Base-by-base conservation (phyloP, 768 basidiomycete species). In the Tricholoma matsutake region DNA sequence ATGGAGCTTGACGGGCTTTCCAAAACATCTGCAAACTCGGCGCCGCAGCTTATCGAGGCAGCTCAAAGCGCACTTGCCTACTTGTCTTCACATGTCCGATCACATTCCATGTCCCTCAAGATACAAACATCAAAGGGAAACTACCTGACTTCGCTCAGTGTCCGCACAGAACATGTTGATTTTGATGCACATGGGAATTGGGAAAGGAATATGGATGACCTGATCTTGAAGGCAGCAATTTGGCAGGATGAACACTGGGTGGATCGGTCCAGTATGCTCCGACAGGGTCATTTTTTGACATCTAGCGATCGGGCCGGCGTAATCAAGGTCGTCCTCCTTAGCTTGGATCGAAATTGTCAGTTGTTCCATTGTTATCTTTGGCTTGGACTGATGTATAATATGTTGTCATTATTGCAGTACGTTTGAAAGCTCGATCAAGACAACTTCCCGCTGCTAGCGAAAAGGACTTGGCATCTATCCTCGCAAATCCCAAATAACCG, bases 91-190 rank as follows among this genome's bases (percentile, higher is more conserved):
- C 87, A 89, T 65, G 75, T 98, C 61, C 90, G 89, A 54, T 81
- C 89, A 3, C 89, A 93, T 70, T 74, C 86, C 0, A 75, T 79
- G 1, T 89, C 87, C 9, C 86, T 99, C 73, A 98, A 98, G 78
- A 88, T 98, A 6, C 95, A 94, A 76, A 99, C 97, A 0, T 91
- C 90, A 6, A 89, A 89, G 65, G 97, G 97, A 62, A 98, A 98
- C 70, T 98, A 98, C 71, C 81, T 99, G 3, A 80, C 84, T 0
- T 89, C 89, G 39, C 81, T 99, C 16, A 87, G 73, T 68, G 85
- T 98, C 18, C 87, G 94, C 22, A 87, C 86, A 0, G 96, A 98
- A 72, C 84, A 89, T 63, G 83, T 95, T 61, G 89, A 93, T 63
- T 91, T 94, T 69, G 69, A 81, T 22, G 75, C 76, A 31, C 75